phyloP scores from a whole-genome alignment of 2,329 filamentous ascomycete genomes.

The Colletotrichum costaricense region DNA sequence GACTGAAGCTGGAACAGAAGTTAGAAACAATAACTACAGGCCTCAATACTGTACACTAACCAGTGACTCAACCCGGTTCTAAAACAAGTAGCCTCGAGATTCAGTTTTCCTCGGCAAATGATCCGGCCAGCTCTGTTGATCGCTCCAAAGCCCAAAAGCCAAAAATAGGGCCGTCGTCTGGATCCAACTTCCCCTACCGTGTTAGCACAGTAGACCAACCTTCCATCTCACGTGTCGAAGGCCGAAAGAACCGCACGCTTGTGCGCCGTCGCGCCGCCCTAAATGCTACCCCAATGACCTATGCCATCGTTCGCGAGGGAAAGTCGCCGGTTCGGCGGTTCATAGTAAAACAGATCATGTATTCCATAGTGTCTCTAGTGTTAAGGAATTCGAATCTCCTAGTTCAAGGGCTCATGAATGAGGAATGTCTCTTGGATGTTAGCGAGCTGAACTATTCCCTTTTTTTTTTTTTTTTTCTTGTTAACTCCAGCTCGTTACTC shows the following conservation, averaged over 20 bases:
- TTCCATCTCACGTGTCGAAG: constrained; percentile 17
- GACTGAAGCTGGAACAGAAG: too few species aligned
- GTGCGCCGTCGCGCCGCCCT: constrained; percentile 7
- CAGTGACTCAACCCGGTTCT: neutral
- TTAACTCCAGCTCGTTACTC: neutral
- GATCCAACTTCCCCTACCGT: neutral
- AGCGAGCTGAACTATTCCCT: neutral
- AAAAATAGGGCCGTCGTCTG: neutral
- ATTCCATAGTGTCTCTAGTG: too few species aligned
- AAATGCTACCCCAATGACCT: neutral
- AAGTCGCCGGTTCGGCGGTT: neutral
- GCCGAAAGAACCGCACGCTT: constrained; percentile 12
- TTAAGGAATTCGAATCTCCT: too few species aligned
- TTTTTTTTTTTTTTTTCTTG: neutral
- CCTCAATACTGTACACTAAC: neutral
- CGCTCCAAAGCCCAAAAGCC: neutral
- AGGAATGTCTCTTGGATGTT: too few species aligned
- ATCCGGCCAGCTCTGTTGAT: neutral
- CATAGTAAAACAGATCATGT: neutral
- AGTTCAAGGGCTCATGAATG: too few species aligned
- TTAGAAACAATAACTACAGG: neutral
- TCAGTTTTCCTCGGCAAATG: neutral
- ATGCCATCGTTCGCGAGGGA: neutral
- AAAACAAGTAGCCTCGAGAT: neutral
- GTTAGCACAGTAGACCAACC: neutral